These are phyloP conservation scores for Sutorius australiensis DNA, from an alignment of 768 basidiomycete genomes.

Conservation along the genomic window DNA sequence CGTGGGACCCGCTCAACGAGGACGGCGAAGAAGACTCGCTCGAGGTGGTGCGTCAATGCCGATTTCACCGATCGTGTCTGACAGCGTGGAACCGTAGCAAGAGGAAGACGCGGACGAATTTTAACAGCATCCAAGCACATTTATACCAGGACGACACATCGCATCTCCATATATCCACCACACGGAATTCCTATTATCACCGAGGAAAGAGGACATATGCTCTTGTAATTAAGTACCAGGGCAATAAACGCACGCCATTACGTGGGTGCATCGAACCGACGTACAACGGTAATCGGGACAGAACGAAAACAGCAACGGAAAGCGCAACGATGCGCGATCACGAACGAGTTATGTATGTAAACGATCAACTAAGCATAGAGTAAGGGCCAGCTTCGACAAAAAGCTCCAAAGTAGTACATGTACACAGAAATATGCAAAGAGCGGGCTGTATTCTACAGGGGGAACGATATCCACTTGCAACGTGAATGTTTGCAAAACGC, in stretches of 20 bases:
- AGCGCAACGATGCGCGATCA: slow-evolving; percentile 10
- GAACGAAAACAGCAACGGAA: slow-evolving; percentile 9
- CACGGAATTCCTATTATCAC: not conserved
- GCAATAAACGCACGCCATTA: not conserved
- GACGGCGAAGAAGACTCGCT: slow-evolving; percentile 23
- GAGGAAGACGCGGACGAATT: not conserved
- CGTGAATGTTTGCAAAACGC: slow-evolving; percentile 3
- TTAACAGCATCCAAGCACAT: not conserved
- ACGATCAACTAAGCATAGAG: slow-evolving; percentile 21
- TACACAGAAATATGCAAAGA: slow-evolving; percentile 28
- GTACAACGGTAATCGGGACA: not conserved
- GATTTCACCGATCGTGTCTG: not conserved
- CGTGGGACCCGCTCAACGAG: slow-evolving; percentile 26
- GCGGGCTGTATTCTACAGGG: slow-evolving; percentile 24
- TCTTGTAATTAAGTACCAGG: not conserved
- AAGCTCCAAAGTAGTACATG: slow-evolving; percentile 23
- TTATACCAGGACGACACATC: no score
- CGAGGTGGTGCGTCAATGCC: not conserved
- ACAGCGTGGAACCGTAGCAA: not conserved
- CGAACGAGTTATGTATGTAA: slow-evolving; percentile 11
- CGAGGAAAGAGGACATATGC: not conserved
- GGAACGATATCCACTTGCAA: slow-evolving; percentile 13
- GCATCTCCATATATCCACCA: not conserved
- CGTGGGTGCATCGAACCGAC: not conserved
- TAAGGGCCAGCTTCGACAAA: slow-evolving; percentile 4